phyloP scores from a whole-genome alignment of 768 basidiomycete genomes.

The Auriscalpium microsporum region DNA sequence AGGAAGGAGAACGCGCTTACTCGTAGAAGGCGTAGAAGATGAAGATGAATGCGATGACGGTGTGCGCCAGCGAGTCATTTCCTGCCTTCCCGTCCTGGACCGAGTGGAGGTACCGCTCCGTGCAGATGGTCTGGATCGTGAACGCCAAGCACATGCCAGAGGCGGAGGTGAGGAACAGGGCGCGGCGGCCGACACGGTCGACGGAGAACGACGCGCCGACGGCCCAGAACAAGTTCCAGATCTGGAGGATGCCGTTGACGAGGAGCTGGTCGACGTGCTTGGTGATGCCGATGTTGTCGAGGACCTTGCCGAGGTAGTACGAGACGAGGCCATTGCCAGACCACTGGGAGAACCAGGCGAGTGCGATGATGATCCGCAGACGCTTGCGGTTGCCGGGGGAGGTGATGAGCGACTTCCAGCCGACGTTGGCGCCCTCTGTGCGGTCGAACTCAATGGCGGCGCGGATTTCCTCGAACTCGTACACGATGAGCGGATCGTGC shows the following conservation, averaged over 20 bases:
- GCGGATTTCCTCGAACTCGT: conserved; percentile 78
- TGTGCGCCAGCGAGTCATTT: conserved; percentile 32
- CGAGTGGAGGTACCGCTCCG: conserved; percentile 38
- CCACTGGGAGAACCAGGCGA: conserved; percentile 84
- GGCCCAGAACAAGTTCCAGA: conserved; percentile 70
- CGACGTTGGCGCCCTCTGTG: conserved; percentile 45
- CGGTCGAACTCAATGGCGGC: conserved; percentile 65
- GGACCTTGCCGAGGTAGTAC: conserved; percentile 72
- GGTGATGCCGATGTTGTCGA: conserved; percentile 59
- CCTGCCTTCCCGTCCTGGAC: conserved; percentile 33
- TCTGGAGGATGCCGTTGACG: conserved; percentile 80
- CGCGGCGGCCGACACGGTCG: conserved; percentile 61
- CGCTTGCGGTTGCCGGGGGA: conserved; percentile 69
- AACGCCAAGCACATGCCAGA: conserved; percentile 59
- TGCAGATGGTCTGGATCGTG: conserved; percentile 59
- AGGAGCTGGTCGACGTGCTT: conserved; percentile 56
- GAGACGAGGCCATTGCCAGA: conserved; percentile 80
- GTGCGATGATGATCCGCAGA: conserved; percentile 64
- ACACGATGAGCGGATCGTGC: conserved; percentile 56
- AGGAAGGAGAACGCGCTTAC: conserved; percentile 27
- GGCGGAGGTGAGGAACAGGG: conserved; percentile 56
- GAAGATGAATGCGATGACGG: conserved; percentile 80
- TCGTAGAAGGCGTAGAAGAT: conserved; percentile 74
- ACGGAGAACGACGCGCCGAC: conserved; percentile 48
- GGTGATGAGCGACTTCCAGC: conserved; percentile 60